Evolutionary conservation across 2,329 filamentous ascomycete species (phyloP).

Genomic region (Fusarium sp.): DNA sequence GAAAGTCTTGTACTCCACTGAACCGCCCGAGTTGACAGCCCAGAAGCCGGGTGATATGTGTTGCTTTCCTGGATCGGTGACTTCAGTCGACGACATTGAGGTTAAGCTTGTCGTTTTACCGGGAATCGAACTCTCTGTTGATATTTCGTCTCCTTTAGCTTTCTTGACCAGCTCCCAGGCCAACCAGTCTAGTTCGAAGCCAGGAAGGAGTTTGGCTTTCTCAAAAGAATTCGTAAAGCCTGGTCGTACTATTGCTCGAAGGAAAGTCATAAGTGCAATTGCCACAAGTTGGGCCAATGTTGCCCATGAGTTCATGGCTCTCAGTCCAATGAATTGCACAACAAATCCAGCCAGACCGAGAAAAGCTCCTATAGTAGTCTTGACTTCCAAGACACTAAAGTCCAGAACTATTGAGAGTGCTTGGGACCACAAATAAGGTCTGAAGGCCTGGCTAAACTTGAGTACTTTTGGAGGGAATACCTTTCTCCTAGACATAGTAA

Average conservation of each 20-base stretch:
- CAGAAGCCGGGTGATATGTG: no score
- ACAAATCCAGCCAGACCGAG: not conserved
- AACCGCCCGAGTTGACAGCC: no score
- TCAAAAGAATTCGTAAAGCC: not conserved
- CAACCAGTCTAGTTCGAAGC: conserved; percentile 7
- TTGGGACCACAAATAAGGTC: no score
- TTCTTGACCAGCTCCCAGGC: not conserved
- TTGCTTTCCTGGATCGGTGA: no score
- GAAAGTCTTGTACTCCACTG: no score
- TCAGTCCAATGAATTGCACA: conserved; percentile 14
- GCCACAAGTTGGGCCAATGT: conserved; percentile 2
- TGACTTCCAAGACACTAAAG: no score
- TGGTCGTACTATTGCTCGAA: conserved; percentile 1
- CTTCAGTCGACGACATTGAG: no score
- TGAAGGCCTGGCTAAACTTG: no score
- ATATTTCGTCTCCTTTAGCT: no score
- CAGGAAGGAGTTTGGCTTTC: not conserved
- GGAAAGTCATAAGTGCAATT: not conserved
- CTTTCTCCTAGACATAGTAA: conserved; percentile 1
- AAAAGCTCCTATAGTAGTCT: not conserved
- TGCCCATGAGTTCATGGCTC: conserved; percentile 19
- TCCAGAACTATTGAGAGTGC: no score
- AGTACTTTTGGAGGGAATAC: accelerated
- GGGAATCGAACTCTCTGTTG: no score
- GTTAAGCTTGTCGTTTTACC: no score